Evolutionary conservation across 2,329 filamentous ascomycete species (phyloP).

Genomic region (Elsinoe arachidis): DNA sequence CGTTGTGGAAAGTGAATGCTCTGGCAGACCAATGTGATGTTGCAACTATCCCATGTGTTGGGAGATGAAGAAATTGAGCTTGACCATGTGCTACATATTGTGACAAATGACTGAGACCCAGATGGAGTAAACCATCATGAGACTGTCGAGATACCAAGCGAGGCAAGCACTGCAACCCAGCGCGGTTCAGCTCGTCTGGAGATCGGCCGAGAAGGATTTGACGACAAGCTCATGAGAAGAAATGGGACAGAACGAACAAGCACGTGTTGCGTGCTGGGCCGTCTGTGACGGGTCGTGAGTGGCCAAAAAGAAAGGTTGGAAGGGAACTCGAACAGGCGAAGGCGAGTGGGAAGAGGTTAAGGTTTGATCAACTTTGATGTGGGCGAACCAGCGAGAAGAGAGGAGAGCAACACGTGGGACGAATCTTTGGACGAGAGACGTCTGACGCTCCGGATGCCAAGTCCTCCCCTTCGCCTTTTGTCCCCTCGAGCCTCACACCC

Average conservation of each 20-base stretch:
- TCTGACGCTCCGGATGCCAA: neutral
- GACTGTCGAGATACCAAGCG: neutral
- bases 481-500: neutral
- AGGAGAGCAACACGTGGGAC: neutral
- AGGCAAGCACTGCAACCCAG: neutral
- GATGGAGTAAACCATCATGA: neutral
- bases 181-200: neutral
- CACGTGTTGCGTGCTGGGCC: constrained; percentile 8
- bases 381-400: neutral
- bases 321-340: neutral
- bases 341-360: constrained; percentile 3
- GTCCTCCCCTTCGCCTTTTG: neutral
- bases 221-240: neutral
- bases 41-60: neutral
- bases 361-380: neutral
- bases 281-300: neutral
- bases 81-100: neutral
- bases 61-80: neutral
- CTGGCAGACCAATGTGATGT: neutral
- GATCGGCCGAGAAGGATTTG: neutral
- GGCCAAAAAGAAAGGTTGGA: neutral
- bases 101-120: constrained; percentile 2
- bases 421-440: neutral
- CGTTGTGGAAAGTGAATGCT: neutral
- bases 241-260: neutral